phyloP scores from a whole-genome alignment of 345 rosid species.

The Cardamine resedifolia region DNA sequence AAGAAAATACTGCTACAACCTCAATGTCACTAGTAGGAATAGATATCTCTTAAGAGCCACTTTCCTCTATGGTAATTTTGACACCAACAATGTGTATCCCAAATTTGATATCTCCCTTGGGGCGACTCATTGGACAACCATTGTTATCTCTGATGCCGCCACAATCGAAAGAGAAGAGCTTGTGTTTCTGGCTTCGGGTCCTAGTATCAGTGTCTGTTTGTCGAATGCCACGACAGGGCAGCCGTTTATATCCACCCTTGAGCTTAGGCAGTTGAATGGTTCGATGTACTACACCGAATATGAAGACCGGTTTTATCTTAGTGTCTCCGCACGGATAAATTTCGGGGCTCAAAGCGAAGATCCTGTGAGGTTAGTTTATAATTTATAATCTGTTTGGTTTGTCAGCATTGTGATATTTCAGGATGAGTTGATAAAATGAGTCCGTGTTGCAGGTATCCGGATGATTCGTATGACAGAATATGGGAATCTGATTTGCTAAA shows the following conservation, averaged over 20 bases:
- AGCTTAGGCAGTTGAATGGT: constrained; percentile 94
- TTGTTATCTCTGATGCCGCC: constrained; percentile 74
- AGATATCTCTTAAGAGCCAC: constrained; percentile 93
- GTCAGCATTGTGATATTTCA: constrained; percentile 22
- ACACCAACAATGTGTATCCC: constrained; percentile 85
- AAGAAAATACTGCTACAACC: constrained; percentile 84
- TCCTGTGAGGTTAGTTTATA: constrained; percentile 63
- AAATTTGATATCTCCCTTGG: constrained; percentile 91
- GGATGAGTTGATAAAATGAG: constrained; percentile 23
- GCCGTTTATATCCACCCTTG: constrained; percentile 97
- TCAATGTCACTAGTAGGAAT: constrained; percentile 67
- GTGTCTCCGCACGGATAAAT: constrained; percentile 87
- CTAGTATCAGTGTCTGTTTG: constrained; percentile 74
- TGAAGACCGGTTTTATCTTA: constrained; percentile 71
- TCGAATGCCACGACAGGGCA: constrained; percentile 96
- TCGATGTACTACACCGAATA: constrained; percentile 62
- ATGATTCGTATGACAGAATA: constrained; percentile 92
- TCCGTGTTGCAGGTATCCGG: constrained; percentile 62
- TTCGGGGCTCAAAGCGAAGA: constrained; percentile 87
- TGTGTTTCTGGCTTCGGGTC: constrained; percentile 75
- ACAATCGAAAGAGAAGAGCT: constrained; percentile 73
- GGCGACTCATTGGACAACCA: constrained; percentile 86
- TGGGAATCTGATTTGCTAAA: constrained; percentile 87
- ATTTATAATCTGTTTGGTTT: not conserved
- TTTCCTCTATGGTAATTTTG: constrained; percentile 90